Conservation (phyloP, 2,329 filamentous ascomycete species). For the Fusarium pseudograminearum region DNA sequence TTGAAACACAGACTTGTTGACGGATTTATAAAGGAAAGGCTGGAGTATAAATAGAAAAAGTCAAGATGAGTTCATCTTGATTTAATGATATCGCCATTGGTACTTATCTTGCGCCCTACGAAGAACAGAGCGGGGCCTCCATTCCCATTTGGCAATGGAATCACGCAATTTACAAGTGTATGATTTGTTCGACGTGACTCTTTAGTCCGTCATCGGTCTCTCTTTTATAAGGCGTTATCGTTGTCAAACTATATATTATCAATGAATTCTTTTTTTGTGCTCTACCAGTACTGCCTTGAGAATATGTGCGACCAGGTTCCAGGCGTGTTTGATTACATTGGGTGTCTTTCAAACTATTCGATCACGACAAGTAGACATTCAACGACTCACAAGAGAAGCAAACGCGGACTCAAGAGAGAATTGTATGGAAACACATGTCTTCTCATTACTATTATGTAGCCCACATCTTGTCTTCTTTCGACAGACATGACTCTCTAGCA, state of each 20-base stretch:
- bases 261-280: neutral
- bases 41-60: neutral
- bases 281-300: neutral
- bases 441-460: constrained; percentile 47
- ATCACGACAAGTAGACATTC: neutral
- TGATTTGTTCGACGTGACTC: neutral
- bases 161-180: constrained; percentile 38
- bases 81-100: constrained; percentile 6
- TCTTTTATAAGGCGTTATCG: neutral
- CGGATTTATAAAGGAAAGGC: neutral
- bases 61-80: neutral
- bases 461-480: constrained; percentile 33
- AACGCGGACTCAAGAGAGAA: neutral
- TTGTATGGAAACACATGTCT: constrained; percentile 26
- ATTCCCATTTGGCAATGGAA: constrained; percentile 19
- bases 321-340: too few relatives aligned
- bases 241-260: neutral
- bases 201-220: constrained; percentile 38
- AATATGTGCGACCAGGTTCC: neutral
- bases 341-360: neutral
- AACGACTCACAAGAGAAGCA: too few relatives aligned
- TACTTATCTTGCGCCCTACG: constrained; percentile 17
- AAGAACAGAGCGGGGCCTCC: constrained; percentile 24
- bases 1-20: constrained; percentile 6
- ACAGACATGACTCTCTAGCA: constrained; percentile 19